A percentile compares a stretch with the other conserved stretches of the same genome.
phyloP scores from a whole-genome alignment of 2,329 filamentous ascomycete genomes.

The Colletotrichum camelliae region DNA sequence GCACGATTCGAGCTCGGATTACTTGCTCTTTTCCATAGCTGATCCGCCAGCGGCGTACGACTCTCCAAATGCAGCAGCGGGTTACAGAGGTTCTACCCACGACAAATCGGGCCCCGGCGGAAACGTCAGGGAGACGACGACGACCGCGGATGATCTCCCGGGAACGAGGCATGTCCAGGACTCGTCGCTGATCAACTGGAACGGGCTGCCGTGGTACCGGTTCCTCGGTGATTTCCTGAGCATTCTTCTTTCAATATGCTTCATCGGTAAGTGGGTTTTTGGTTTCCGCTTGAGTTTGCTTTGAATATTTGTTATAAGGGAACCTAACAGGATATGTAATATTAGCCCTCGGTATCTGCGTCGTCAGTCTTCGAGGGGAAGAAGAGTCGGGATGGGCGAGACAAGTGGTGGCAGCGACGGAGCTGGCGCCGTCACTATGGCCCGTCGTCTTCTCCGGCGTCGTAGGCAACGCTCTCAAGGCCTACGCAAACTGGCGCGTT shows the following conservation, averaged over 20 bases:
- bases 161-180: neutral
- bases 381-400: neutral
- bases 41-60: neutral
- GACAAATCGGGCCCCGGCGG: neutral
- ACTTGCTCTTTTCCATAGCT: neutral
- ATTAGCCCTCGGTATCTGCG: neutral
- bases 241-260: neutral
- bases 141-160: neutral
- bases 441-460: neutral
- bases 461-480: neutral
- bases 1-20: neutral
- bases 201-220: neutral
- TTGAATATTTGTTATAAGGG: neutral
- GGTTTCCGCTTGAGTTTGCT: too few relatives aligned
- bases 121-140: neutral
- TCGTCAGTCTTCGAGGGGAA: neutral
- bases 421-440: neutral
- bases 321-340: neutral
- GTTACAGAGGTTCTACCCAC: fast-evolving
- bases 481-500: neutral
- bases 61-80: neutral
- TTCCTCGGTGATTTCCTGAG: neutral
- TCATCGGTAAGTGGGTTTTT: neutral
- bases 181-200: neutral
- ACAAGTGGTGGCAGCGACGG: neutral